Evolutionary conservation across 2,329 filamentous ascomycete genomes (phyloP).

Genomic region (Balansia obtecta): DNA sequence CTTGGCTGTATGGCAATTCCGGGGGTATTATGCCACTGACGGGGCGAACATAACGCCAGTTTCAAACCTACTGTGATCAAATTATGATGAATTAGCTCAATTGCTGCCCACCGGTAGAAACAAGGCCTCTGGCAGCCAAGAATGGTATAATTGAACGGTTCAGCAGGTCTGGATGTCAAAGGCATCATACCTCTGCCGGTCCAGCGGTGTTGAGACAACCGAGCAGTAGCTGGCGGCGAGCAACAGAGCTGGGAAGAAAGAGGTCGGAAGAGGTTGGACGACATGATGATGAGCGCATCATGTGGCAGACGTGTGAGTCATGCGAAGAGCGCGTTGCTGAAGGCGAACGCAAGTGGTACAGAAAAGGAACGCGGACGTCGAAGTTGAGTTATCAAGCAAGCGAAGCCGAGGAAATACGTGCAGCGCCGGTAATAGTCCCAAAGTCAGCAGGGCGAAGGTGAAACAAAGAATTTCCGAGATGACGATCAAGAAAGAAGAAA

Average conservation of each 20-base stretch:
- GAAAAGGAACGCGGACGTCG: neutral
- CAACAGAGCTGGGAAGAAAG: constrained; percentile 20
- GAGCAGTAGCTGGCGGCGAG: constrained; percentile 12
- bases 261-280: constrained; percentile 22
- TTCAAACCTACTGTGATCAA: constrained; percentile 7
- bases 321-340: neutral
- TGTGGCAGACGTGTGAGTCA: constrained; percentile 12
- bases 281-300: constrained; percentile 21
- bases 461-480: neutral
- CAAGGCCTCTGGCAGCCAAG: neutral
- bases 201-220: constrained; percentile 14
- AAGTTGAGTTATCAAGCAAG: neutral
- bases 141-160: neutral
- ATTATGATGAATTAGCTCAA: neutral
- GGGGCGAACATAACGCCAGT: constrained; percentile 13
- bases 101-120: neutral
- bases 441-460: neutral
- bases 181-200: constrained; percentile 11
- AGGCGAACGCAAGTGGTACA: neutral
- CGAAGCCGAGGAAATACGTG: neutral
- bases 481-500: too few species aligned
- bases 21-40: constrained; percentile 27
- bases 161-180: neutral
- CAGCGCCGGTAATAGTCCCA: neutral
- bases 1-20: constrained; percentile 16